phyloP scores from a whole-genome alignment of 2,329 filamentous ascomycete genomes.

The Coniella vitis region DNA sequence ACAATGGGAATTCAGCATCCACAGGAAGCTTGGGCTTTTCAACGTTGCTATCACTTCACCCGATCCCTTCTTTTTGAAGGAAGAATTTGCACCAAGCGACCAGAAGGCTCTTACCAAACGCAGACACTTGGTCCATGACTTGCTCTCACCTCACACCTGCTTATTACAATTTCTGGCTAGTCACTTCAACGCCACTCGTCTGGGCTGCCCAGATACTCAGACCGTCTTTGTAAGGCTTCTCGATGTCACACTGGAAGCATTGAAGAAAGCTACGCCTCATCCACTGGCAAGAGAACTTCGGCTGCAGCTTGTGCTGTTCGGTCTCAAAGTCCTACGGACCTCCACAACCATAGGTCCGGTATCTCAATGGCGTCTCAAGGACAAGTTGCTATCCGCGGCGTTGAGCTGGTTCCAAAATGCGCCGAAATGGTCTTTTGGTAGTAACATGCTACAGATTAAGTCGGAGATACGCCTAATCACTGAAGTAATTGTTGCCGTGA shows the following conservation, averaged over 20 bases:
- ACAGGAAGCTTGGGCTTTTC: conserved; percentile 75
- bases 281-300: conserved; percentile 88
- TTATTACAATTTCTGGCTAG: conserved; percentile 86
- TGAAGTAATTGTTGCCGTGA: conserved; percentile 65
- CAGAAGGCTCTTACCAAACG: conserved; percentile 65
- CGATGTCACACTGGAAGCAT: conserved; percentile 67
- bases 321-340: conserved; percentile 67
- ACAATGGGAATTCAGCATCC: conserved; percentile 82
- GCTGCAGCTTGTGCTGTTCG: conserved; percentile 80
- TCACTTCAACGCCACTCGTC: conserved; percentile 88
- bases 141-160: conserved; percentile 79
- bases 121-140: conserved; percentile 72
- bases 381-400: conserved; percentile 78
- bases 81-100: conserved; percentile 91
- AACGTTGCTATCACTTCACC: conserved; percentile 59
- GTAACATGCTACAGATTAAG: conserved; percentile 87
- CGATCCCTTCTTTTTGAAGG: conserved; percentile 84
- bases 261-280: conserved; percentile 66
- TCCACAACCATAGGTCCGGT: conserved; percentile 58
- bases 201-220: conserved; percentile 76
- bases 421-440: conserved; percentile 90
- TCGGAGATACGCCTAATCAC: conserved; percentile 78
- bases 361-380: conserved; percentile 77
- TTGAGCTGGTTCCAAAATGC: conserved; percentile 81
- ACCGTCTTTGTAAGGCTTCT: conserved; percentile 76